Evolutionary conservation across 225 moss, liverwort and hornwort genomes (phyloP).

Genomic region (Sphagnum contortum): DNA sequence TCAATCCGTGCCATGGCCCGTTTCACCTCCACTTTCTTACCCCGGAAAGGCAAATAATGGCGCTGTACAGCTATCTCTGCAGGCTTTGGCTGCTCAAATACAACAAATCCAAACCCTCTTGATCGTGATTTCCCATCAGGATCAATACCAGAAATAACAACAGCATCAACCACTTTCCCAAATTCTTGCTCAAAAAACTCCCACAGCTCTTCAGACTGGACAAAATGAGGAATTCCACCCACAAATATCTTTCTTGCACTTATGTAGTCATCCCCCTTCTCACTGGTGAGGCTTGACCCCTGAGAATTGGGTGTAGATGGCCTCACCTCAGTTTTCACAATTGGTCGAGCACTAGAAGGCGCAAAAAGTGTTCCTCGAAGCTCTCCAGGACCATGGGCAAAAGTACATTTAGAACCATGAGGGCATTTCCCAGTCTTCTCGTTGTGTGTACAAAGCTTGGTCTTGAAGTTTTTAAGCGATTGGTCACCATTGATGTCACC

Average conservation of each 20-base stretch:
- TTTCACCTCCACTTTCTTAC: constrained; percentile 94
- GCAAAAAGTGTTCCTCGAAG: constrained; percentile 49
- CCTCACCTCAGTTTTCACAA: constrained; percentile 43
- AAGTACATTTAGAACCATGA: constrained; percentile 86
- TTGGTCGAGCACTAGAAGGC: constrained; percentile 50
- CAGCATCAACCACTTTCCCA: constrained; percentile 86
- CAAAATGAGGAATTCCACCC: constrained; percentile 80
- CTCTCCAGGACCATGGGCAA: constrained; percentile 78
- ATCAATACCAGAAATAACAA: constrained; percentile 82
- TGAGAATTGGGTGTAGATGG: constrained; percentile 81
- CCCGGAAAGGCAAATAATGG: constrained; percentile 86
- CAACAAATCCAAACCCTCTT: constrained; percentile 84
- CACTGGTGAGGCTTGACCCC: constrained; percentile 71
- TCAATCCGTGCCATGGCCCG: constrained; percentile 84
- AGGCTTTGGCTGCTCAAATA: constrained; percentile 80
- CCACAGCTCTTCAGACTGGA: constrained; percentile 79
- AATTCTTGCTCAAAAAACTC: constrained; percentile 90
- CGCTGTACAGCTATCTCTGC: constrained; percentile 69
- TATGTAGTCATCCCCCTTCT: constrained; percentile 67
- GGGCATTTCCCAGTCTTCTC: constrained; percentile 88
- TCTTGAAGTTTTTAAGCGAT: constrained; percentile 80
- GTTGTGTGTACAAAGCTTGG: constrained; percentile 92
- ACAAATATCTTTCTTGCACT: constrained; percentile 87
- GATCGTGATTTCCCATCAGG: constrained; percentile 75
- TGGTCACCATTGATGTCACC: constrained; percentile 61